Evolutionary conservation across 108 stramenopile genomes (phyloP).

Genomic region (Cyclotella cryptica): DNA sequence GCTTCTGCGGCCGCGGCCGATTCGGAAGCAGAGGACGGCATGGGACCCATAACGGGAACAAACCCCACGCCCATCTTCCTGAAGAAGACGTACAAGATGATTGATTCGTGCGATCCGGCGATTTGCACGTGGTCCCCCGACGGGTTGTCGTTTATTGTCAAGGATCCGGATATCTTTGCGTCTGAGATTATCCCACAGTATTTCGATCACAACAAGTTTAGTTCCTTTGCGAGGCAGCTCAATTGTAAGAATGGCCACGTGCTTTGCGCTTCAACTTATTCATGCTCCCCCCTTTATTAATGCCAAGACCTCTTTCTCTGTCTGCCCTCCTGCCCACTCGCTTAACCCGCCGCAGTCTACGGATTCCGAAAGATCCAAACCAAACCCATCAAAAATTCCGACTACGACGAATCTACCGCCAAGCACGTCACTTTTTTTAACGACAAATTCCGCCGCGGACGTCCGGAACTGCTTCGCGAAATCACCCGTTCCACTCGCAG

Average conservation of each 20-base stretch:
- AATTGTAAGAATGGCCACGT: constrained; percentile 36
- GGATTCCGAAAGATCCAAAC: constrained; percentile 89
- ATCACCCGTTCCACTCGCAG: constrained; percentile 87
- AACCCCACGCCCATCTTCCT: constrained; percentile 81
- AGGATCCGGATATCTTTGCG: constrained; percentile 66
- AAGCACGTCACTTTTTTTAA: constrained; percentile 91
- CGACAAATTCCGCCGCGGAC: constrained; percentile 86
- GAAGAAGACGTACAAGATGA: constrained; percentile 90
- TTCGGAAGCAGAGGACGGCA: too few species aligned
- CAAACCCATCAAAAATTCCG: constrained; percentile 87
- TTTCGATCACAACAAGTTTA: constrained; percentile 88
- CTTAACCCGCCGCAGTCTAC: constrained; percentile 52
- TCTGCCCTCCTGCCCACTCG: too few species aligned
- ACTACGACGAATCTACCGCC: constrained; percentile 78
- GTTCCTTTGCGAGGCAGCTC: constrained; percentile 57
- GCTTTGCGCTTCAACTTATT: not conserved
- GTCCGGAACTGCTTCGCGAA: constrained; percentile 76
- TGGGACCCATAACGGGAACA: not conserved
- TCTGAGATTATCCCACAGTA: constrained; percentile 79
- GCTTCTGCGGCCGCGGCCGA: not conserved
- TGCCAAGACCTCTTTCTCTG: not conserved
- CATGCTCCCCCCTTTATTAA: constrained; percentile 13
- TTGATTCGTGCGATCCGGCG: constrained; percentile 73
- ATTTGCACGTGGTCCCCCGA: constrained; percentile 83
- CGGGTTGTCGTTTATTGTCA: constrained; percentile 89